These are phyloP conservation scores for Linnemannia hyalina DNA, from an alignment of 192 early-diverging fungal species.

Conservation along the genomic window DNA sequence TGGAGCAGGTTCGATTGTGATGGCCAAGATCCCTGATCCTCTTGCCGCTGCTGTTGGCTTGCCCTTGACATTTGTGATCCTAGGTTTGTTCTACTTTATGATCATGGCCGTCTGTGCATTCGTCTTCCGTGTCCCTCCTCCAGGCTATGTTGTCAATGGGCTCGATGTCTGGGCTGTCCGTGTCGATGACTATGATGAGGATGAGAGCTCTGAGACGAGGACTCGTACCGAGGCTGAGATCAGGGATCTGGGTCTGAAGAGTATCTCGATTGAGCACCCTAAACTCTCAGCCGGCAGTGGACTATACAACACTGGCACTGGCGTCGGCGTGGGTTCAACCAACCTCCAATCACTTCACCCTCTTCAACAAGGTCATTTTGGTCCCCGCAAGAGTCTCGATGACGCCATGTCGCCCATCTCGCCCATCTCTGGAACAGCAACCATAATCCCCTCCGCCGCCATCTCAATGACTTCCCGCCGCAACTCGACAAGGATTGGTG, in stretches of 20 bases:
- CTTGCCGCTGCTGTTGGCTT: slow-evolving; percentile 69
- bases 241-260: slow-evolving; percentile 13
- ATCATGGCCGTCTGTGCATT: slow-evolving; percentile 68
- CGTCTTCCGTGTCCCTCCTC: slow-evolving; percentile 72
- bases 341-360: slow-evolving; percentile 19
- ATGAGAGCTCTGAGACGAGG: not conserved
- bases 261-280: slow-evolving; percentile 5
- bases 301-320: not conserved
- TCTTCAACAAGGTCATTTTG: slow-evolving; percentile 16
- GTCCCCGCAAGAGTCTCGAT: slow-evolving; percentile 29
- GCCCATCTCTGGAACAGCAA: slow-evolving; percentile 24
- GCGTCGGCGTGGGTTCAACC: not conserved
- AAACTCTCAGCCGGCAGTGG: not conserved
- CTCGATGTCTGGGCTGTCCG: slow-evolving; percentile 62
- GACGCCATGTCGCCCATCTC: slow-evolving; percentile 28
- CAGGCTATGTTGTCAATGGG: slow-evolving; percentile 76
- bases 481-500: slow-evolving; percentile 15
- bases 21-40: slow-evolving; percentile 72
- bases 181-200: slow-evolving; percentile 36
- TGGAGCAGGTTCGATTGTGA: slow-evolving; percentile 79
- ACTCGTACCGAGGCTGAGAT: slow-evolving; percentile 13
- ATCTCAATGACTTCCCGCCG: slow-evolving; percentile 28
- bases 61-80: slow-evolving; percentile 73
- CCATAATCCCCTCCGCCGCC: slow-evolving; percentile 26
- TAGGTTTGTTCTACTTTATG: slow-evolving; percentile 73